These are phyloP conservation scores for Camellia sinensis DNA, from an alignment of 148 eudicot species.

Conservation along the genomic window DNA sequence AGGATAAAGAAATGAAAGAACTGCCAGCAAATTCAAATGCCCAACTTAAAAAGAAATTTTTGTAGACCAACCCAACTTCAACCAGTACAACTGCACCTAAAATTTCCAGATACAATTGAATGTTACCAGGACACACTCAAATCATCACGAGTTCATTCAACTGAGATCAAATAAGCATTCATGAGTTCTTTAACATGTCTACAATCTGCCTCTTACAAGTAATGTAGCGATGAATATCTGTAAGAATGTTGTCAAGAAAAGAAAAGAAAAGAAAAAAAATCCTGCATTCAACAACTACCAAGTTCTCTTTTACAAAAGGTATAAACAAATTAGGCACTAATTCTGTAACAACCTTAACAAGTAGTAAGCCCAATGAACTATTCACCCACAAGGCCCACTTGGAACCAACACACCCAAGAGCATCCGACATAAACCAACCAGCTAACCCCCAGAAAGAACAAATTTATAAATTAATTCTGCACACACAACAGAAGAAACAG, in stretches of 20 bases:
- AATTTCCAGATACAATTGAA: no score
- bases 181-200: neutral
- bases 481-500: neutral
- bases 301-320: slow-evolving; percentile 21
- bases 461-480: neutral
- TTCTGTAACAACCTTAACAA: slow-evolving; percentile 12
- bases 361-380: slow-evolving; percentile 8
- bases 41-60: no score
- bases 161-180: neutral
- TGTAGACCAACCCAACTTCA: no score
- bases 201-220: neutral
- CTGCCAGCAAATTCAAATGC: no score
- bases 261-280: neutral
- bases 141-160: neutral
- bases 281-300: slow-evolving; percentile 6
- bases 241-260: neutral
- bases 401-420: neutral
- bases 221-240: neutral
- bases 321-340: slow-evolving; percentile 21
- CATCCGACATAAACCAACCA: neutral
- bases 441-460: neutral
- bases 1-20: no score
- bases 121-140: neutral
- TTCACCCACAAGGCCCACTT: slow-evolving; percentile 5
- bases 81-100: no score